phyloP scores from a whole-genome alignment of 2,329 filamentous ascomycete species.

The Elsinoe batatas region DNA sequence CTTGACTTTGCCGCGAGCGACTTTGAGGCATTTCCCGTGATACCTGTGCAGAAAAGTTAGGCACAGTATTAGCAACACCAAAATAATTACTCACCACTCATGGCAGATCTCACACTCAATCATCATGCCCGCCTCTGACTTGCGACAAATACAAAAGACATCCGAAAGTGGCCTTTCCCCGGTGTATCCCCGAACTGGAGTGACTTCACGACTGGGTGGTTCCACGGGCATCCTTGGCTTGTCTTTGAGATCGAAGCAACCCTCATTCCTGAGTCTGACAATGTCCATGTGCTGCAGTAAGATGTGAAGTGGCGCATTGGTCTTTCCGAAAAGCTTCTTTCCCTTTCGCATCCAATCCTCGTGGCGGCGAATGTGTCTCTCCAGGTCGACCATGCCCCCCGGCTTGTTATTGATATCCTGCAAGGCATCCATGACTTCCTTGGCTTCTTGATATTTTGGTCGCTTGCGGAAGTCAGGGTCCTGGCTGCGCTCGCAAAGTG shows the following conservation, averaged over 20 bases:
- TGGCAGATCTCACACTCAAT: constrained; percentile 98
- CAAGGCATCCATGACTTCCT: constrained; percentile 76
- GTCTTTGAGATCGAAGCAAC: constrained; percentile 86
- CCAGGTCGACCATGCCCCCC: constrained; percentile 78
- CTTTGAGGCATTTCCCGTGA: constrained; percentile 95
- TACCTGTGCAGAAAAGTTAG: constrained; percentile 53
- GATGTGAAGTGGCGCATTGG: constrained; percentile 93
- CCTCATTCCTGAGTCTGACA: constrained; percentile 77
- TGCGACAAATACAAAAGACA: constrained; percentile 94
- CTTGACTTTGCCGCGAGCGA: constrained; percentile 93
- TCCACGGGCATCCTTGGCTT: constrained; percentile 84
- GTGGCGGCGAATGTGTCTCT: constrained; percentile 86
- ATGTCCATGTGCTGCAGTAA: constrained; percentile 90
- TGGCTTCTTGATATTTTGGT: constrained; percentile 82
- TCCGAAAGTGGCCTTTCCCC: constrained; percentile 40
- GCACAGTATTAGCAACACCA: background rate
- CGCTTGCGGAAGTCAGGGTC: constrained; percentile 65
- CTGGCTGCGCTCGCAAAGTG: constrained; percentile 68
- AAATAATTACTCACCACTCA: constrained; percentile 62
- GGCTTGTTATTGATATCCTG: constrained; percentile 90
- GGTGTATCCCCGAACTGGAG: constrained; percentile 38
- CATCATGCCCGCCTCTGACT: constrained; percentile 95
- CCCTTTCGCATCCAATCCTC: constrained; percentile 99
- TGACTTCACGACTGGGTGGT: constrained; percentile 76
- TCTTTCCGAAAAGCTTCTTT: constrained; percentile 96